phyloP scores from a whole-genome alignment of 169 alveolate species.

The Amoebophrya sp. region DNA sequence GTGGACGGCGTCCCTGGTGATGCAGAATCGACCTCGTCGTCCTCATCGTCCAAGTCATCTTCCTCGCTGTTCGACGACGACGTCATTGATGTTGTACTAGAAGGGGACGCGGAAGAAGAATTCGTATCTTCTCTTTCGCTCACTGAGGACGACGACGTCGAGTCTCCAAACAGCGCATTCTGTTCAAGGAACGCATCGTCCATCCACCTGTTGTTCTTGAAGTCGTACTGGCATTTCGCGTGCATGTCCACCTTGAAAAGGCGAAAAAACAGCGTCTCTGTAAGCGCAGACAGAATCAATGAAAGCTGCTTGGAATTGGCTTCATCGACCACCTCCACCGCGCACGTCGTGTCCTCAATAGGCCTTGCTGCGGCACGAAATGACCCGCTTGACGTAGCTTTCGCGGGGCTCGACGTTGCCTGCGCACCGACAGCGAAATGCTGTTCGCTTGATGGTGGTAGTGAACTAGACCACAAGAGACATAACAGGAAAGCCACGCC shows the following conservation, averaged over 20 bases:
- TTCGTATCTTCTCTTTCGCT: neutral
- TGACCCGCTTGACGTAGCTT: too few relatives aligned
- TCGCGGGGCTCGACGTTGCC: too few relatives aligned
- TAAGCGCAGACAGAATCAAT: conserved; percentile 11
- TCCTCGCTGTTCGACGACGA: neutral
- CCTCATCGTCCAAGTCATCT: neutral
- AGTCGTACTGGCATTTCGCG: conserved; percentile 29
- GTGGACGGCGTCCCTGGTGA: neutral
- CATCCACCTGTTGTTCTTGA: neutral
- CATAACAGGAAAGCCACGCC: too few relatives aligned
- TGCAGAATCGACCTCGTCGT: neutral
- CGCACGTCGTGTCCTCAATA: conserved; percentile 36
- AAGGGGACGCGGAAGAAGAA: neutral
- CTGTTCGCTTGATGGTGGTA: too few relatives aligned
- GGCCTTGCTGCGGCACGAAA: too few relatives aligned
- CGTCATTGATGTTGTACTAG: too few relatives aligned
- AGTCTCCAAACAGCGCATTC: neutral
- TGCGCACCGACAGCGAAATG: too few relatives aligned
- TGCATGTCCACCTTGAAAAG: conserved; percentile 31
- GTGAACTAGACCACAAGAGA: too few relatives aligned
- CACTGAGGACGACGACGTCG: neutral
- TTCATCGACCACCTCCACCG: conserved; percentile 27
- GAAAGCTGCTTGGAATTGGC: conserved; percentile 31
- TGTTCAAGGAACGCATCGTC: neutral
- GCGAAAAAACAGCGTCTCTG: conserved; percentile 26